These are phyloP conservation scores for Plasmodium vinckei DNA, from an alignment of 169 alveolate genomes.

Conservation along the genomic window DNA sequence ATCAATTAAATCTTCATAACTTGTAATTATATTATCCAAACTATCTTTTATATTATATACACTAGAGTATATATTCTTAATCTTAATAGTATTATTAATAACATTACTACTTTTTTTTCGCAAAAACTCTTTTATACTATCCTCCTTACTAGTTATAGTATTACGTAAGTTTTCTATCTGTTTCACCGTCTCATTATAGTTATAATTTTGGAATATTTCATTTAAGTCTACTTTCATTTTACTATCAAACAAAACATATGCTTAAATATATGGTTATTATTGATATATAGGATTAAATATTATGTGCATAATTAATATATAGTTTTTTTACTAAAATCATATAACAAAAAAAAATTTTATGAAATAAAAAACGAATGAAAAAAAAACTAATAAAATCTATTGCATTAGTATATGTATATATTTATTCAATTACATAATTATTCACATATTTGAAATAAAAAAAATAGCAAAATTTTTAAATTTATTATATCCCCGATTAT, in stretches of 20 bases:
- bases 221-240: conserved; percentile 57
- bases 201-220: conserved; percentile 35
- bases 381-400: too few relatives aligned
- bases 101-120: conserved; percentile 52
- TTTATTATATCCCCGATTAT: too few relatives aligned
- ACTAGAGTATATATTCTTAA: conserved; percentile 65
- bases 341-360: too few relatives aligned
- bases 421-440: too few relatives aligned
- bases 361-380: too few relatives aligned
- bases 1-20: conserved; percentile 26
- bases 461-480: too few relatives aligned
- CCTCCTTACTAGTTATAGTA: conserved; percentile 38
- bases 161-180: conserved; percentile 23
- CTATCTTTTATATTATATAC: conserved; percentile 58
- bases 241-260: neutral
- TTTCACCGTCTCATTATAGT: conserved; percentile 42
- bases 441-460: too few relatives aligned
- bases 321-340: too few relatives aligned
- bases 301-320: too few relatives aligned
- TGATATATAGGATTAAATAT: neutral
- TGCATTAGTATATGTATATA: too few relatives aligned
- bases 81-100: conserved; percentile 65
- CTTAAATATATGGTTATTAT: neutral
- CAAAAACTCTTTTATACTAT: conserved; percentile 53
- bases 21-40: conserved; percentile 39